Evolutionary conservation across 306 rosid genomes (phyloP).

Genomic region (Elaeagnus macrophylla): DNA sequence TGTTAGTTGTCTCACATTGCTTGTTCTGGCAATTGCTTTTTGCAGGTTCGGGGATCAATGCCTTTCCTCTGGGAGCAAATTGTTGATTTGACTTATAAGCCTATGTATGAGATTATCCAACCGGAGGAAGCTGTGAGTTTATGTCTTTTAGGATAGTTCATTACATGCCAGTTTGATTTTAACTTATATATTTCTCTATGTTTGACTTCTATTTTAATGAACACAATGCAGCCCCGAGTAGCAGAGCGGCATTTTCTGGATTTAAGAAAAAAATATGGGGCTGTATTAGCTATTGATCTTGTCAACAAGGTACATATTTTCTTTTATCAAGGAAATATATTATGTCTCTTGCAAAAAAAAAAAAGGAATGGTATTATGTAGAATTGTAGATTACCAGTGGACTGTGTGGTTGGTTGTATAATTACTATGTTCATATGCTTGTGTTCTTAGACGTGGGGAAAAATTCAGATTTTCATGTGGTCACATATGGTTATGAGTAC

Average conservation of each 20-base stretch:
- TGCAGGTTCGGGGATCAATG: conserved; percentile 87
- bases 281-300: conserved; percentile 85
- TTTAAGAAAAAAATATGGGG: conserved; percentile 86
- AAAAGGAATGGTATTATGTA: no score
- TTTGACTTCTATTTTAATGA: conserved; percentile 31
- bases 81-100: conserved; percentile 92
- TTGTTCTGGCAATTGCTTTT: conserved; percentile 14
- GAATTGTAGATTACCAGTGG: no score
- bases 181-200: conserved; percentile 9
- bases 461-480: no score
- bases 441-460: no score
- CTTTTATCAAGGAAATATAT: conserved; percentile 8
- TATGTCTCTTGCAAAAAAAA: no score
- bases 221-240: conserved; percentile 58
- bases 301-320: conserved; percentile 59
- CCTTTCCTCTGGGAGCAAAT: conserved; percentile 90
- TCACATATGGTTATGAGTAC: no score
- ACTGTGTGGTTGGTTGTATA: no score
- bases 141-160: neutral
- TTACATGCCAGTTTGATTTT: conserved; percentile 10
- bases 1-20: neutral
- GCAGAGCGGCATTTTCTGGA: conserved; percentile 85
- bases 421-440: no score
- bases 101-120: conserved; percentile 63
- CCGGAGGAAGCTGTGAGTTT: conserved; percentile 83